phyloP scores from a whole-genome alignment of 345 rosid genomes.

The Aquilaria malaccensis region DNA sequence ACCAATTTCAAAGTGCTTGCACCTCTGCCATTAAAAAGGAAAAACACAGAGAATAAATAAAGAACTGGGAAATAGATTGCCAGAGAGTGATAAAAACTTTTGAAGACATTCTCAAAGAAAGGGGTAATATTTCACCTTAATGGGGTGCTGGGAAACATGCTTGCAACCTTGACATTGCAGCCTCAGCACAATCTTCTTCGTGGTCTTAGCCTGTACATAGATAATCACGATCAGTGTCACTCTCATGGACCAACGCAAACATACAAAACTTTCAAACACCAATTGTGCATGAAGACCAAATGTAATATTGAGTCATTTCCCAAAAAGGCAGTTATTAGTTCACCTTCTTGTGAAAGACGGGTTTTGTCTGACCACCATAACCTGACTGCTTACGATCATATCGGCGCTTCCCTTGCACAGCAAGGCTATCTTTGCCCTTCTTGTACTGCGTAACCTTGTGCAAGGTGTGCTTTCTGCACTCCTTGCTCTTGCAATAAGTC shows the following conservation, averaged over 20 bases:
- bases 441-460: conserved; percentile 82
- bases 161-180: conserved; percentile 78
- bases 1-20: conserved; percentile 68
- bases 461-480: conserved; percentile 73
- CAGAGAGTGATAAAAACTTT: background rate
- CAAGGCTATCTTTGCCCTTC: conserved; percentile 83
- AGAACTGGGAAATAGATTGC: background rate
- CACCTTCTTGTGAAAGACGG: conserved; percentile 87
- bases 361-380: conserved; percentile 84
- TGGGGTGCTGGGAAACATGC: conserved; percentile 67
- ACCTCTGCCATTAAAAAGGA: conserved; percentile 34
- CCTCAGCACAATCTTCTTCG: conserved; percentile 88
- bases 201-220: conserved; percentile 54
- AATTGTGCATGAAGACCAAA: no score
- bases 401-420: conserved; percentile 77
- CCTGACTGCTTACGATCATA: conserved; percentile 82
- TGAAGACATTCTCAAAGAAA: background rate
- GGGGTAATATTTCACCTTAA: conserved; percentile 33
- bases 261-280: no score
- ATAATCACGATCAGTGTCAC: background rate
- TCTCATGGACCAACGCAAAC: no score
- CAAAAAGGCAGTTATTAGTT: no score
- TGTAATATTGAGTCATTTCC: no score
- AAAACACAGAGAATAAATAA: background rate
- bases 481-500: conserved; percentile 74